Conservation (phyloP, 106 monocot genomes). For the Amphibolis antarctica region DNA sequence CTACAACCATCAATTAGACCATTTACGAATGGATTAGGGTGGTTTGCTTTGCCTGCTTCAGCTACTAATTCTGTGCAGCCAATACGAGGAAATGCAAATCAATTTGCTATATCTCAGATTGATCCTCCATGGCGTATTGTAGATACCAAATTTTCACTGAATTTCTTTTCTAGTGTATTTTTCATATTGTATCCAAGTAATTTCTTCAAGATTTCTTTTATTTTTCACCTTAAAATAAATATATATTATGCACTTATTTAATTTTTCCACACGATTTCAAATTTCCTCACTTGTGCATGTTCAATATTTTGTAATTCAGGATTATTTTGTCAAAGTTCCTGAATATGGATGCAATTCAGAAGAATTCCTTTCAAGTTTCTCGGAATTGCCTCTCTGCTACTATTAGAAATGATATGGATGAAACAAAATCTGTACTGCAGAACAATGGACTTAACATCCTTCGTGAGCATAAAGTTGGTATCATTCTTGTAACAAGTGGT, state of each 20-base stretch:
- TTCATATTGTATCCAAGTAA: too few species aligned
- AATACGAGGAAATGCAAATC: too few species aligned
- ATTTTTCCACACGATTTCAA: not conserved
- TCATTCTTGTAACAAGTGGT: constrained; percentile 27
- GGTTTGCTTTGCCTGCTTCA: too few species aligned
- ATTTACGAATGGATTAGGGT: too few species aligned
- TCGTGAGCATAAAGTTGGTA: constrained; percentile 41
- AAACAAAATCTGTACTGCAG: constrained; percentile 17
- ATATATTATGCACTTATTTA: not conserved
- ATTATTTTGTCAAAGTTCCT: constrained; percentile 25
- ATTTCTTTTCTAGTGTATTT: too few species aligned
- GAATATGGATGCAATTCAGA: constrained; percentile 17
- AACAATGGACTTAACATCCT: constrained; percentile 25
- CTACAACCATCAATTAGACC: too few species aligned
- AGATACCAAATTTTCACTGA: too few species aligned
- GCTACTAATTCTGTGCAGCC: too few species aligned
- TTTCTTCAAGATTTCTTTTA: too few species aligned
- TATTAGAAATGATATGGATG: constrained; percentile 15
- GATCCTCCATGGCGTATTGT: too few species aligned
- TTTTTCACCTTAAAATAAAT: too few species aligned
- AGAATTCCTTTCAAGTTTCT: constrained; percentile 23
- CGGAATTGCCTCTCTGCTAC: constrained; percentile 9
- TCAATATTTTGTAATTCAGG: constrained; percentile 16
- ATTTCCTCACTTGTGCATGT: not conserved
- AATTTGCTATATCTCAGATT: too few species aligned